Evolutionary conservation across 2,329 filamentous ascomycete genomes (phyloP).

Genomic region (Hypoxylon sp.): DNA sequence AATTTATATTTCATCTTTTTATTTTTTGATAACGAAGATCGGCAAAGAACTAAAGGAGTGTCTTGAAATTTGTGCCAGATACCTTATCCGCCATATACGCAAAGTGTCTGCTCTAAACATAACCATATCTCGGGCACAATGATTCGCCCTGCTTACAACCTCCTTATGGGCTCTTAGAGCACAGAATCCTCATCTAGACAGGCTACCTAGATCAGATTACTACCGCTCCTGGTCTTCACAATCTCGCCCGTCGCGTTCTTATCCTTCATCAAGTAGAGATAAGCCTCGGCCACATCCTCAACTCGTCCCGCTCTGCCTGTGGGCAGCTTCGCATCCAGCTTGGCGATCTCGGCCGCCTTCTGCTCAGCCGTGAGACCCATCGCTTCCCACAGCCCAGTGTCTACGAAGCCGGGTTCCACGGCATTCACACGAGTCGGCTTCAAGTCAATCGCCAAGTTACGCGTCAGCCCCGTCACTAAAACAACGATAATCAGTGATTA

Average conservation of each 20-base stretch:
- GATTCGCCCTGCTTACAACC: too few relatives aligned
- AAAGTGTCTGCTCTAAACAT: too few relatives aligned
- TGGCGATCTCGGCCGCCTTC: constrained; percentile 29
- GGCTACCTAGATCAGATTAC: constrained; percentile 40
- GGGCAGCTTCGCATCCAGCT: constrained; percentile 37
- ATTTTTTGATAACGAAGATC: too few relatives aligned
- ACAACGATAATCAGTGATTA: background rate
- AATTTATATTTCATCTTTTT: too few relatives aligned
- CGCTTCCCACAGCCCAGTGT: constrained; percentile 50
- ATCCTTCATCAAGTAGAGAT: constrained; percentile 52
- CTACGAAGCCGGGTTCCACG: constrained; percentile 51
- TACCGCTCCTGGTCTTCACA: constrained; percentile 50
- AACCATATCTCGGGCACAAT: too few relatives aligned
- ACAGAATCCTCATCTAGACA: background rate
- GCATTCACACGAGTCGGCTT: constrained; percentile 51
- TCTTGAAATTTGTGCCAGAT: background rate
- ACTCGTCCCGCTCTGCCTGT: constrained; percentile 42
- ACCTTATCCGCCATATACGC: too few relatives aligned
- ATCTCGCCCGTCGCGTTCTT: constrained; percentile 52
- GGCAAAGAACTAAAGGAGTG: background rate
- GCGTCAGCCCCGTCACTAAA: constrained; percentile 46
- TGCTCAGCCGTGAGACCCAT: constrained; percentile 25
- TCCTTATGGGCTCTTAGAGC: background rate
- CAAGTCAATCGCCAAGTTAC: constrained; percentile 52
- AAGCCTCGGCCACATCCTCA: constrained; percentile 52